These are phyloP conservation scores for Botrytis deweyae DNA, from an alignment of 2,329 filamentous ascomycete genomes.

Conservation along the genomic window DNA sequence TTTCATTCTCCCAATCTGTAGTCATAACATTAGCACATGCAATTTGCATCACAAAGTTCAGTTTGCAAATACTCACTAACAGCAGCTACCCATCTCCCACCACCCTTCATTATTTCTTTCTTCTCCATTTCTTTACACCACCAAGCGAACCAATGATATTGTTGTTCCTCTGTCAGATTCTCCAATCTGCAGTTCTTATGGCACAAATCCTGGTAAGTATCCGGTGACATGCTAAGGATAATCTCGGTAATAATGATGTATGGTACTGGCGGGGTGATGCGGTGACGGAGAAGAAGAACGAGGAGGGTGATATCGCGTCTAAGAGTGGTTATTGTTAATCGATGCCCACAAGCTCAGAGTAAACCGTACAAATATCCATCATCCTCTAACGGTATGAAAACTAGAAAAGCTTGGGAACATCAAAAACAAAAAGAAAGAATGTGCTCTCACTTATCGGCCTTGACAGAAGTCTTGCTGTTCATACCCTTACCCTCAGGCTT, in stretches of 20 bases:
- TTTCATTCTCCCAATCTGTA: conserved; percentile 17
- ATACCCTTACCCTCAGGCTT: not conserved
- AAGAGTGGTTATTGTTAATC: not conserved
- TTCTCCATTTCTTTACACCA: conserved; percentile 11
- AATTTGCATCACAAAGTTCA: not conserved
- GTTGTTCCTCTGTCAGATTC: conserved; percentile 2
- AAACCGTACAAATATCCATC: not conserved
- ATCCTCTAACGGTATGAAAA: accelerated
- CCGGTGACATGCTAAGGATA: conserved; percentile 14
- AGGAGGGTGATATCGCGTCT: conserved; percentile 26
- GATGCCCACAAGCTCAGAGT: not conserved
- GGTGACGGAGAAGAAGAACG: conserved; percentile 27
- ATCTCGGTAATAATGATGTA: conserved; percentile 25
- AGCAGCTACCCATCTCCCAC: conserved; percentile 19
- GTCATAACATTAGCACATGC: not conserved
- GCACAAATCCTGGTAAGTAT: not conserved
- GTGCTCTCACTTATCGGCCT: not conserved
- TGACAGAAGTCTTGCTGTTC: not conserved
- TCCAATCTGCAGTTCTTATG: not conserved
- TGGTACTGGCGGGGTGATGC: conserved; percentile 26
- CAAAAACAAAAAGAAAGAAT: not conserved
- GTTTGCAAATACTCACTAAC: conserved; percentile 11
- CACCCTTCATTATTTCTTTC: conserved; percentile 13
- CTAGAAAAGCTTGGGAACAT: not conserved
- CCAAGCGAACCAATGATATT: conserved; percentile 3